Conservation (phyloP, 2,329 filamentous ascomycete species). For the Colletotrichum sojae region DNA sequence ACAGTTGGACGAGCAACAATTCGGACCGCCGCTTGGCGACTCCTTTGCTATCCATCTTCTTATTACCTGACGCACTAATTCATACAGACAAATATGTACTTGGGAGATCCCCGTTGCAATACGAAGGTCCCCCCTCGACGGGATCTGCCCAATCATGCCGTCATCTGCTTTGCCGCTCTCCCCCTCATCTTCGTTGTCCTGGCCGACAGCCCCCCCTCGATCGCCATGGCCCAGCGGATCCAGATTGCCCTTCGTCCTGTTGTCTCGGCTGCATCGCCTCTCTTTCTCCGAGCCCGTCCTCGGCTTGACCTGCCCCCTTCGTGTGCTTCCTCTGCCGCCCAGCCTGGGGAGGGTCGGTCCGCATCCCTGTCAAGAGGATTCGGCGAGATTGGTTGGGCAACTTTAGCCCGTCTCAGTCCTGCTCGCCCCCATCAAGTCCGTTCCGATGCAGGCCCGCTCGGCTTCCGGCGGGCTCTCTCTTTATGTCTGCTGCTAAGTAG, state of each 20-base stretch:
- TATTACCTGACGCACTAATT: too few species aligned
- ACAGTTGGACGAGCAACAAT: slow-evolving; percentile 7
- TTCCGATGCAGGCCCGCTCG: slow-evolving; percentile 38
- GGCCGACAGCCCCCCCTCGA: slow-evolving; percentile 16
- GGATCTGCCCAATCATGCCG: slow-evolving; percentile 33
- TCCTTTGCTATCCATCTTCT: slow-evolving; percentile 3
- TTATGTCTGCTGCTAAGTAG: slow-evolving; percentile 29
- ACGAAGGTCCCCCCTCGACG: slow-evolving; percentile 8
- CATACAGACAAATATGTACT: slow-evolving; percentile 16
- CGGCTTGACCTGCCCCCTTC: slow-evolving; percentile 32
- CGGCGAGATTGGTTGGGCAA: slow-evolving; percentile 27
- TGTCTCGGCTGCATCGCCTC: slow-evolving; percentile 28
- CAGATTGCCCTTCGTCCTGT: slow-evolving; percentile 21
- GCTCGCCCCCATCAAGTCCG: slow-evolving; percentile 17
- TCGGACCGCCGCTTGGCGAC: neutral
- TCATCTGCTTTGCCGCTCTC: slow-evolving; percentile 24
- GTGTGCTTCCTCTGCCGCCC: neutral
- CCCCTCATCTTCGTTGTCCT: slow-evolving; percentile 16
- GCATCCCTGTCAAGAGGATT: slow-evolving; percentile 27
- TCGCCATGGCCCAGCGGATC: slow-evolving; percentile 36
- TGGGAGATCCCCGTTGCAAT: slow-evolving; percentile 12
- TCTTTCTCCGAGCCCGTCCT: slow-evolving; percentile 32
- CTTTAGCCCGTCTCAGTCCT: slow-evolving; percentile 25
- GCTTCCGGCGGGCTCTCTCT: slow-evolving; percentile 34
- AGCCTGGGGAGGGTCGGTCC: slow-evolving; percentile 15